Percentiles rank a stretch among this genome's conserved stretches.
phyloP scores from a whole-genome alignment of 2,329 filamentous ascomycete species.

The Aotearoamyces nothofagi region DNA sequence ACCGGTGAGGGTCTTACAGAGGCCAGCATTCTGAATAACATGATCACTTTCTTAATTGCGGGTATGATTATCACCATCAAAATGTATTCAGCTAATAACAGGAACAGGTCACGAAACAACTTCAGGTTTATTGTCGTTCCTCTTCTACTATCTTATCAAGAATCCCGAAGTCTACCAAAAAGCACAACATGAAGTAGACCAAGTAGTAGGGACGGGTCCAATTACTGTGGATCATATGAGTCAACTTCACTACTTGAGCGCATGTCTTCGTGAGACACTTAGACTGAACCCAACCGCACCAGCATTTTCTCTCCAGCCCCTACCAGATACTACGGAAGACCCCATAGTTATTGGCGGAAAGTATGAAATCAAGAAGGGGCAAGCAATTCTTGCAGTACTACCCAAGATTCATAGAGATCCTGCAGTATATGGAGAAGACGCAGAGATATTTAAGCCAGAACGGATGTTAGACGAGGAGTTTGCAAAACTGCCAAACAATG shows the following conservation, averaged over 20 bases:
- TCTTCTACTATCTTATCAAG: slow-evolving; percentile 34
- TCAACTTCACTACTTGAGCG: slow-evolving; percentile 46
- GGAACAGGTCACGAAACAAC: slow-evolving; percentile 51
- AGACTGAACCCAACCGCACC: slow-evolving; percentile 45
- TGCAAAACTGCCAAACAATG: slow-evolving; percentile 42
- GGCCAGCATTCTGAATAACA: slow-evolving; percentile 46
- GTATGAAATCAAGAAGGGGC: slow-evolving; percentile 38
- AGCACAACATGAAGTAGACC: slow-evolving; percentile 36
- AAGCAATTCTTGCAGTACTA: slow-evolving; percentile 33
- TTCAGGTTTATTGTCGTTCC: slow-evolving; percentile 32
- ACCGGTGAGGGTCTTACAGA: slow-evolving; percentile 47
- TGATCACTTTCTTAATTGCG: slow-evolving; percentile 59
- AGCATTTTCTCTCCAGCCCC: slow-evolving; percentile 35
- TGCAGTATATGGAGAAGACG: slow-evolving; percentile 47
- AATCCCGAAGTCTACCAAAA: slow-evolving; percentile 29
- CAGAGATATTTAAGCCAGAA: slow-evolving; percentile 51
- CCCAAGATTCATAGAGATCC: slow-evolving; percentile 44
- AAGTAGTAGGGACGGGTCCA: slow-evolving; percentile 27
- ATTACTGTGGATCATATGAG: slow-evolving; percentile 29
- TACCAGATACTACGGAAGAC: slow-evolving; percentile 28
- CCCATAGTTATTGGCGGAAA: slow-evolving; percentile 35
- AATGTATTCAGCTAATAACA: slow-evolving; percentile 3
- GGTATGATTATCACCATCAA: slow-evolving; percentile 20
- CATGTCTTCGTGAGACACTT: slow-evolving; percentile 49
- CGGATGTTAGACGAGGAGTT: slow-evolving; percentile 58